phyloP scores from a whole-genome alignment of 768 basidiomycete genomes.

The Hemileccinum impolitum region DNA sequence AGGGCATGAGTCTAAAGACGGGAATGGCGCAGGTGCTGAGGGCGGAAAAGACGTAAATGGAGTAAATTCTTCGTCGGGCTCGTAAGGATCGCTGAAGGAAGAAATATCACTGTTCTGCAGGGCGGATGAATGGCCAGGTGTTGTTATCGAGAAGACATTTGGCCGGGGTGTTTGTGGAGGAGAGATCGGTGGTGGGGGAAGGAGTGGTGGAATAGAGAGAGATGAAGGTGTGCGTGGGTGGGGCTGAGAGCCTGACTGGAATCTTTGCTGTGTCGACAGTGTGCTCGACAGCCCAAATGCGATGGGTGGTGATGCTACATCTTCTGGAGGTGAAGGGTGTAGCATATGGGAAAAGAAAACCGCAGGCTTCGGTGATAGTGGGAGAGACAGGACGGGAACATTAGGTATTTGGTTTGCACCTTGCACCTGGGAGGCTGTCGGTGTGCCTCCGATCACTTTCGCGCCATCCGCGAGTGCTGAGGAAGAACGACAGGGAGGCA shows the following conservation, averaged over 20 bases:
- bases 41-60: conserved; percentile 41
- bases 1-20: conserved; percentile 4
- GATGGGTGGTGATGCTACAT: neutral
- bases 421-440: conserved; percentile 1
- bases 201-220: conserved; percentile 27
- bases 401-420: conserved; percentile 1
- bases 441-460: neutral
- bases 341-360: conserved; percentile 14
- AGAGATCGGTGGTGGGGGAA: conserved; percentile 30
- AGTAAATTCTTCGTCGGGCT: conserved; percentile 49
- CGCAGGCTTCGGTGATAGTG: conserved; percentile 33
- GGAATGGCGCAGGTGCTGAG: conserved; percentile 5
- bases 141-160: neutral
- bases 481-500: conserved; percentile 12
- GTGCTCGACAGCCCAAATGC: neutral
- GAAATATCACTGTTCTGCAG: neutral
- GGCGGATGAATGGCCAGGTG: conserved; percentile 10
- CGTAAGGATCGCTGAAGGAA: conserved; percentile 20
- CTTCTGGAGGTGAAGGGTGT: conserved; percentile 4
- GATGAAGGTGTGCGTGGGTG: conserved; percentile 14
- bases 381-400: conserved; percentile 16
- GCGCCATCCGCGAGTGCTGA: neutral
- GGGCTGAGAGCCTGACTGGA: conserved; percentile 3
- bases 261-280: neutral
- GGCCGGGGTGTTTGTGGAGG: conserved; percentile 33